Conservation (phyloP, 129 eudicot genomes). For the Helichrysum umbraculigerum region DNA sequence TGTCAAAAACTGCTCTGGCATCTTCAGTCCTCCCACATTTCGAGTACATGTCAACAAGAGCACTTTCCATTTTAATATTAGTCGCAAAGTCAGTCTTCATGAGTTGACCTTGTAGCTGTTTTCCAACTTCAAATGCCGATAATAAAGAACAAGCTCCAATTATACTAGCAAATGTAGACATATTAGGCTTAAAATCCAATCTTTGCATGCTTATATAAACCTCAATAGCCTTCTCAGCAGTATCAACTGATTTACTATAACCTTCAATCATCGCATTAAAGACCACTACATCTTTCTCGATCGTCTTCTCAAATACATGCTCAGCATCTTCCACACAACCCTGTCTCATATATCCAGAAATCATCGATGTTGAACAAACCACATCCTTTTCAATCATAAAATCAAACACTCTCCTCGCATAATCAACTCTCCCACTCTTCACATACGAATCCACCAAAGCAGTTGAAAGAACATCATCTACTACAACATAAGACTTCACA, state of each 20-base stretch:
- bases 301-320: conserved; percentile 56
- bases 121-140: conserved; percentile 66
- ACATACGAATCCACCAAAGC: conserved; percentile 79
- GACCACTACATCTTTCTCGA: conserved; percentile 76
- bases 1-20: conserved; percentile 66
- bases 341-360: conserved; percentile 73
- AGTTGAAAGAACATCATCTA: conserved; percentile 75
- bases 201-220: conserved; percentile 73
- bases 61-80: conserved; percentile 81
- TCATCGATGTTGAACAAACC: conserved; percentile 78
- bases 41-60: conserved; percentile 86
- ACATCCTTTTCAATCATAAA: conserved; percentile 70
- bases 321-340: conserved; percentile 71
- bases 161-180: conserved; percentile 80
- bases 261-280: conserved; percentile 99
- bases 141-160: conserved; percentile 83
- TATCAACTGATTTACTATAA: conserved; percentile 72
- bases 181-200: conserved; percentile 58
- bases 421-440: conserved; percentile 57
- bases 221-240: conserved; percentile 65
- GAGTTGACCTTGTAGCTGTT: conserved; percentile 74
- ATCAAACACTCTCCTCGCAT: conserved; percentile 82
- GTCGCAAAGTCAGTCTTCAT: conserved; percentile 49
- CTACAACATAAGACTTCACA: conserved; percentile 57
- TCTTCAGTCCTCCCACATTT: conserved; percentile 79